phyloP scores from a whole-genome alignment of 2,329 filamentous ascomycete species.

The Hypoxylon sp. region DNA sequence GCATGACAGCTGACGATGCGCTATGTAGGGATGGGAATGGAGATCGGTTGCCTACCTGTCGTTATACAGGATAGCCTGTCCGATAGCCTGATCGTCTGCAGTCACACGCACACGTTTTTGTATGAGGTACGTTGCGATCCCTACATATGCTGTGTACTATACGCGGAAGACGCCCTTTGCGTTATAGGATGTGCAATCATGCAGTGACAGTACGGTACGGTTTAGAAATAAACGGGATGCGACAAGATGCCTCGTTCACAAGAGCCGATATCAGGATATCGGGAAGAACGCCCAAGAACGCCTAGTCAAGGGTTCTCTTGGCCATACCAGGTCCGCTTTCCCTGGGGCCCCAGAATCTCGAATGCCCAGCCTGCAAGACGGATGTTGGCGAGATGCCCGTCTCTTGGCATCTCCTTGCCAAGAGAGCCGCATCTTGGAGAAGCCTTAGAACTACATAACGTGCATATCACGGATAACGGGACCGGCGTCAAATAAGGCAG shows the following conservation, averaged over 20 bases:
- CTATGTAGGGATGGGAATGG: constrained; percentile 24
- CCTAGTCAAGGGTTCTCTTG: constrained; percentile 25
- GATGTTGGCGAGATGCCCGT: constrained; percentile 39
- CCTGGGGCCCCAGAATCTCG: constrained; percentile 31
- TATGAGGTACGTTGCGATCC: constrained; percentile 28
- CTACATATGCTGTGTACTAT: constrained; percentile 29
- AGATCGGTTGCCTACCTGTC: constrained; percentile 25
- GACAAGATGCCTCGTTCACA: constrained; percentile 1
- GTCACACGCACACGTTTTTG: constrained; percentile 36
- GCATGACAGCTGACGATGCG: constrained; percentile 20
- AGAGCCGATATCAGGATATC: constrained; percentile 23
- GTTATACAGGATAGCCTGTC: constrained; percentile 17
- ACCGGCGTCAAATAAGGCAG: constrained; percentile 1
- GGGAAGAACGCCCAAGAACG: constrained; percentile 28
- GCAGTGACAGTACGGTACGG: constrained; percentile 22
- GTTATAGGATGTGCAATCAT: constrained; percentile 15
- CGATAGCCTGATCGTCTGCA: constrained; percentile 19
- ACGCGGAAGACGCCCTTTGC: constrained; percentile 19
- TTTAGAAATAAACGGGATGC: constrained; percentile 6
- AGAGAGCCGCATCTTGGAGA: constrained; percentile 40
- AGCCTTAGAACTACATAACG: constrained; percentile 11
- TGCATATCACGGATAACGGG: constrained; percentile 6
- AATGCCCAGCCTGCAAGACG: constrained; percentile 46
- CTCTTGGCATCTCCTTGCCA: constrained; percentile 38
- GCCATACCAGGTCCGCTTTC: constrained; percentile 28